A percentile compares a stretch with the other conserved stretches of the same genome.
These are phyloP conservation scores for Monosporascus sp. DNA, from an alignment of 2,329 filamentous ascomycete genomes.

Conservation along the genomic window DNA sequence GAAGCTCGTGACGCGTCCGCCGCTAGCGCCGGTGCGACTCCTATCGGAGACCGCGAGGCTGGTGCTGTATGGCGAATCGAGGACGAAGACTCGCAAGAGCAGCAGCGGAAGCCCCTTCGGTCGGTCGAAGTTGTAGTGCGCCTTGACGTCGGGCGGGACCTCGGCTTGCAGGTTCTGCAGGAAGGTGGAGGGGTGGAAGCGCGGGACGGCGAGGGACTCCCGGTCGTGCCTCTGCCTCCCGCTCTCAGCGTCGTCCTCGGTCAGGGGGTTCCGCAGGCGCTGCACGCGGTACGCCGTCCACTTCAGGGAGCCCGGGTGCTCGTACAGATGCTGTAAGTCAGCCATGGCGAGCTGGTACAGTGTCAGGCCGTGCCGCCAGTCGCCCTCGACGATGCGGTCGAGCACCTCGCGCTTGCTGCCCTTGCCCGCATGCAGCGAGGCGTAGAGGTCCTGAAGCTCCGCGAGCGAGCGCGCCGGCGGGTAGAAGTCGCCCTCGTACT, in stretches of 20 bases:
- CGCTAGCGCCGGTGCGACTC: conserved; percentile 20
- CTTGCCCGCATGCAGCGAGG: conserved; percentile 52
- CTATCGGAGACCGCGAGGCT: conserved; percentile 38
- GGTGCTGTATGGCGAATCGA: conserved; percentile 76
- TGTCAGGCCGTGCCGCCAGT: conserved; percentile 61
- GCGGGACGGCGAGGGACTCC: conserved; percentile 51
- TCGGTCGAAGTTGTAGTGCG: conserved; percentile 76
- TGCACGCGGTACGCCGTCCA: conserved; percentile 60
- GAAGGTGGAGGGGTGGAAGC: conserved; percentile 77
- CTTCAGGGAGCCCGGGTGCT: conserved; percentile 57
- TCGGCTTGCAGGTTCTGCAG: conserved; percentile 69
- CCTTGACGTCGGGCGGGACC: conserved; percentile 73
- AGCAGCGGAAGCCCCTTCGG: conserved; percentile 63
- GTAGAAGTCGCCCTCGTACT: conserved; percentile 62
- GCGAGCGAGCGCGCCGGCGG: conserved; percentile 60
- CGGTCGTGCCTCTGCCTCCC: conserved; percentile 31
- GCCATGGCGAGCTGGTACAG: conserved; percentile 65
- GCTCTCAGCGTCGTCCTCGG: conserved; percentile 34
- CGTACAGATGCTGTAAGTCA: conserved; percentile 62
- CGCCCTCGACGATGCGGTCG: conserved; percentile 60
- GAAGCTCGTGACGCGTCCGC: conserved; percentile 36
- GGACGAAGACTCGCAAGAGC: conserved; percentile 71
- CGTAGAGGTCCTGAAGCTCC: conserved; percentile 62
- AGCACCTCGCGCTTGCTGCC: conserved; percentile 60
- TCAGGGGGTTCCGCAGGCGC: conserved; percentile 38